A percentile compares a stretch with the other conserved stretches of the same genome.
phyloP scores from a whole-genome alignment of 192 early-diverging fungal genomes.

The Coemansia sp. region DNA sequence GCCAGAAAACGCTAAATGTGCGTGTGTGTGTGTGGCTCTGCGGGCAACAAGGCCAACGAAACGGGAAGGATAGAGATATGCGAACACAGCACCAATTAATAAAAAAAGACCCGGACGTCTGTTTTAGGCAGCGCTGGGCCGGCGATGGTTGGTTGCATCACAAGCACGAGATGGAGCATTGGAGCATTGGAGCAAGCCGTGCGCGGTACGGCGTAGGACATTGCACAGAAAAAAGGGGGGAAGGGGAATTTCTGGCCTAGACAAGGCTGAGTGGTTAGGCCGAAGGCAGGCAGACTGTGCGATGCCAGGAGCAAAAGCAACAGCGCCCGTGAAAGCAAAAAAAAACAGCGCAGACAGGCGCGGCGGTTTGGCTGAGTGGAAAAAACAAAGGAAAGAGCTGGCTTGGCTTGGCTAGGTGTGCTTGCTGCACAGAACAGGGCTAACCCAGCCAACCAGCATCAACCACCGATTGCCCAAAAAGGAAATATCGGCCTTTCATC shows the following conservation, averaged over 20 bases:
- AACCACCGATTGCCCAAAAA: conserved; percentile 1
- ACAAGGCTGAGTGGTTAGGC: not conserved
- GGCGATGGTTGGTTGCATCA: not conserved
- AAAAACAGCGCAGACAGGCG: not conserved
- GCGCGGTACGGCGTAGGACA: too few relatives aligned
- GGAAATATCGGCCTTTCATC: conserved; percentile 11
- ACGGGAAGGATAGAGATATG: not conserved
- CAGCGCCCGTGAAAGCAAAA: not conserved
- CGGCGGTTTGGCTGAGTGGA: not conserved
- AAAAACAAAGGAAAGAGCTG: not conserved
- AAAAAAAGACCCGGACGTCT: not conserved
- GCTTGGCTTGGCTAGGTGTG: not conserved
- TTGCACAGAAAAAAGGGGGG: too few relatives aligned
- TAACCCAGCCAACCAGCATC: conserved; percentile 7
- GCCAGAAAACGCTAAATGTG: not conserved
- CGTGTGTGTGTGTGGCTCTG: conserved; percentile 1
- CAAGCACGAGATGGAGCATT: not conserved
- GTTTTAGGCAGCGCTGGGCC: not conserved
- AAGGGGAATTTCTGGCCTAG: not conserved
- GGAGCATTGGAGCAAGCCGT: too few relatives aligned
- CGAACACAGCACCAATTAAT: not conserved
- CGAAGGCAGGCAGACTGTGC: not conserved
- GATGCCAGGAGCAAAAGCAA: not conserved
- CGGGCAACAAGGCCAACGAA: not conserved
- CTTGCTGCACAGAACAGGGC: not conserved